Base-by-base conservation (phyloP, 23 red algal species). In the Gracilaria gracilis region DNA sequence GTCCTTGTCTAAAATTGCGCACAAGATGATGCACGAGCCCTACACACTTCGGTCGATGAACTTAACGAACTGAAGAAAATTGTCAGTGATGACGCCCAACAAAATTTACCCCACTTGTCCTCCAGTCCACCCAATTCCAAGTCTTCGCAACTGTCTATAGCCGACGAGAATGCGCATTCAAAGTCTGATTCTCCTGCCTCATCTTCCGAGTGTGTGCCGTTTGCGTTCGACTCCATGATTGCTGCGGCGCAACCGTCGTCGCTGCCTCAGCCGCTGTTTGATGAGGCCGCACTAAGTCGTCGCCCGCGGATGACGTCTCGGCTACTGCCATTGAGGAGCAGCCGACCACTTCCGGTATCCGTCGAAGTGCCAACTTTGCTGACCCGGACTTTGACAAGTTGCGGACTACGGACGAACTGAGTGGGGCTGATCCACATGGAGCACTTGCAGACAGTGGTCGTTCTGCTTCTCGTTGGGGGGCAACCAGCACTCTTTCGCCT, bases 41-140 rank as follows among this genome's bases (percentile, higher is more conserved):
- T 89, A 46, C 11, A 46, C 11, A 89, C 86, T 15, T 89, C 86
- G 33, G 86, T 89, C 28, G 86, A 89, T 25, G 72, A 89, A 11
- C 72, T 89, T 24, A 66, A 78, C 59, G 86, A 13, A 13, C 75
- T 89, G 33, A 50, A 89, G 61, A 37, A 79, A 13, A 89, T 89
- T 49, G 86, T 89, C 42, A 64, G 70, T 28, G 84, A 88, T 33
- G 84, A 75, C 28, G 84, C 65, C 3, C 61, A 65, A 21, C 61
- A 65, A 11, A 31, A 13, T 65, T 27, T 31, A 24, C 9, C 61
- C 61, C 61, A 65, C 61, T 32, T 31, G 61, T 31, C 61, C 27
- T 21, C 27, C 61, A 25, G 9, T 27, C 61, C 29, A 11, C 25
- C 61, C 23, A 11, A 65, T 13, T 31, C 61, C 23, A 6, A 1